Conservation (phyloP, 805 yeast species). For the Candida caryicola region DNA sequence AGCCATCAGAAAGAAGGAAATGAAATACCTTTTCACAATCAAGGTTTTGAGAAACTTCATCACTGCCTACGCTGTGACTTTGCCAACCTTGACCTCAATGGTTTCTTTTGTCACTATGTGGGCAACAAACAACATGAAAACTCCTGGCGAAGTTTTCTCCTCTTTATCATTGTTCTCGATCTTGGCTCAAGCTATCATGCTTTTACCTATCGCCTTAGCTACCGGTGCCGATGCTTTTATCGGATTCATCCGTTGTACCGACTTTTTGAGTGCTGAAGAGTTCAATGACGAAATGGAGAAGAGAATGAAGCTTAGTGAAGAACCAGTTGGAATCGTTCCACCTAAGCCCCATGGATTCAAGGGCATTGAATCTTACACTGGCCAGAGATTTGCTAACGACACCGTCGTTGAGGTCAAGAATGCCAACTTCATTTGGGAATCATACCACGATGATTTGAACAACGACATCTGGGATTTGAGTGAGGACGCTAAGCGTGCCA, state of each 20-base stretch:
- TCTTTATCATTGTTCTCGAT: slow-evolving; percentile 41
- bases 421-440: slow-evolving; percentile 33
- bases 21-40: slow-evolving; percentile 40
- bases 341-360: neutral
- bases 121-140: slow-evolving; percentile 39
- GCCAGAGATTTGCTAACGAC: neutral
- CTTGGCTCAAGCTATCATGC: slow-evolving; percentile 43
- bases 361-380: neutral
- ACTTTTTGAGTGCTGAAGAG: slow-evolving; percentile 20
- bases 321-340: neutral
- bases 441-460: slow-evolving; percentile 24
- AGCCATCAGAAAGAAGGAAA: slow-evolving; percentile 37
- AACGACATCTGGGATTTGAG: slow-evolving; percentile 23
- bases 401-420: slow-evolving; percentile 22
- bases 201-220: slow-evolving; percentile 43
- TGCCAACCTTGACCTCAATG: slow-evolving; percentile 45
- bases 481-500: slow-evolving; percentile 9
- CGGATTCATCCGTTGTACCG: slow-evolving; percentile 32
- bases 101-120: slow-evolving; percentile 44
- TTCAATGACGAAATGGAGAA: slow-evolving; percentile 11
- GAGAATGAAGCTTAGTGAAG: slow-evolving; percentile 5
- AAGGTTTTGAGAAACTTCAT: slow-evolving; percentile 41
- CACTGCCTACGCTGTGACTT: slow-evolving; percentile 43
- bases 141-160: slow-evolving; percentile 41
- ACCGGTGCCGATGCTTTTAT: slow-evolving; percentile 45